Base-by-base conservation (phyloP, 148 eudicot genomes). In the Rheum nobile region DNA sequence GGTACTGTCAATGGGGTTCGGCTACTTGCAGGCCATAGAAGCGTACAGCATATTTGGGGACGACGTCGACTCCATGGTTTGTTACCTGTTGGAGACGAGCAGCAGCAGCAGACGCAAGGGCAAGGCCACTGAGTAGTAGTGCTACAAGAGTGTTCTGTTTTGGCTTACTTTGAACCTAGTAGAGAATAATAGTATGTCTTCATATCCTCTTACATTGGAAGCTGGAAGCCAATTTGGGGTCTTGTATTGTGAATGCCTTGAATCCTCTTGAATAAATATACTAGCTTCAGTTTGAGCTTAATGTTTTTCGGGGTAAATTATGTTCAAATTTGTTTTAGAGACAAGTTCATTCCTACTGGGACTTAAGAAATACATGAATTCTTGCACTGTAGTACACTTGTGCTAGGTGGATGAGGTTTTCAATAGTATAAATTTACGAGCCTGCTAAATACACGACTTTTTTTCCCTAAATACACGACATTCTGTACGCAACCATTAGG, bases 11-110 rank as follows among this genome's bases (percentile, higher is more conserved):
- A 95, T 92, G 99, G 99, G 97, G 6, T 95, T 95, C 84, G 86
- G 91, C 83, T 92, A 95, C 80, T 61, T 91, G 81, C 99, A 92
- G 82, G 97, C 78, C 16, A 77, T 92, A 1, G 97, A 95, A 76
- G 99, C 99, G 19, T 92, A 88, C 83, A 92, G 87, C 79, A 85
- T 95, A 78, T 95, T 95, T 59, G 97, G 99, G 24, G 99, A 95
- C 1, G 96, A 95, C 74, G 92, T 90, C 8, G 99, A 95, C 79
- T 92, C 99, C 31, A 85, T 95, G 96, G 90, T 92, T 52, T 91
- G 92, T 78, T 95, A 92, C 78, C 79, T 95, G 44, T 32, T 95
- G 54, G 99, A 95, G 76, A 95, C 90, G 21, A 83, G 87, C 83
- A 85, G 79, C 73, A 84, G 82, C 81, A 83, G 86, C 85, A 82